Evolutionary conservation across 1,284 basidiomycete genomes (phyloP), one percentile per base, ranked within the genome.

Genomic region (Takashimella tepidaria): DNA sequence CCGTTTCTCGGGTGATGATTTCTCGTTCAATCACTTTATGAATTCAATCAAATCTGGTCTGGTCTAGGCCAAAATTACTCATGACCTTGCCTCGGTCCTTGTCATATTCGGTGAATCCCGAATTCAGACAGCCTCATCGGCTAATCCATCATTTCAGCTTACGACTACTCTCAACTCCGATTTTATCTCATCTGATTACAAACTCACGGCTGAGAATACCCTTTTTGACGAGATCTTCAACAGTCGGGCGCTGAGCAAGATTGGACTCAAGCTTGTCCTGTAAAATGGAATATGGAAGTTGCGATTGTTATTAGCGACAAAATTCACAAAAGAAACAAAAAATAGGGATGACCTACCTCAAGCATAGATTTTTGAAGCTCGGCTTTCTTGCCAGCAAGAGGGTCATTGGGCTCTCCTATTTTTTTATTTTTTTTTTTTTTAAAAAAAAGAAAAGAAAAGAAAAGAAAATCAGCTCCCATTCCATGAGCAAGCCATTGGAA

Each of bases 211-310:
- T 75, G 43, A 89, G 76, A 62, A 89, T 88, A 3, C 86, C 86
- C 61, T 82, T 82, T 72, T 84, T 82, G 57, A 88, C 80, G 47
- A 89, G 78, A 58, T 88, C 83, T 47, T 85, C 83, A 5, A 83
- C 77, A 58, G 81, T 79, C 10, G 87, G 86, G 50, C 87, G 80
- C 47, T 81, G 73, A 54, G 82, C 80, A 48, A 89, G 77, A 5
- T 82, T 82, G 53, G 83, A 81, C 53, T 83, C 84, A 45, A 90
- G 79, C 67, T 83, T 84, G 73, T 88, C 81, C 84, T 86, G 65
- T 37, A 37, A n/a, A n/a, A n/a, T n/a, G n/a, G n/a, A n/a, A n/a
- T 16, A 37, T 16, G 31, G 16, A 37, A 37, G 31, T 37, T 37
- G n/a, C n/a, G n/a, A n/a, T n/a, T n/a, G n/a, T n/a, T n/a, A n/a